phyloP scores from a whole-genome alignment of 1,139 yeast species.

The Starmera stellimalicola region DNA sequence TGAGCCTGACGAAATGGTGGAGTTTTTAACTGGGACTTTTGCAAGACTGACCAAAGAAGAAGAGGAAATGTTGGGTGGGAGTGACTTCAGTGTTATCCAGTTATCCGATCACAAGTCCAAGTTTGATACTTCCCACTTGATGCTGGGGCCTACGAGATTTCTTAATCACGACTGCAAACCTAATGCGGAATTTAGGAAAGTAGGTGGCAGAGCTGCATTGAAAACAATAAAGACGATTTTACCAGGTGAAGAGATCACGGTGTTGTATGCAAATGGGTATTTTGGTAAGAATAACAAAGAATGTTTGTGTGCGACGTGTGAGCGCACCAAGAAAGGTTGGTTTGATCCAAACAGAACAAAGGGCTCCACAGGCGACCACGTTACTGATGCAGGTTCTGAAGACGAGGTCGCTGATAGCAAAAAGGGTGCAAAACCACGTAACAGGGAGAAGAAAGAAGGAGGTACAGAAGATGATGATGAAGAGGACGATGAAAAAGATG shows the following conservation, averaged over 20 bases:
- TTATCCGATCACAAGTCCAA: slow-evolving; percentile 20
- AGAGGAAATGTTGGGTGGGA: slow-evolving; percentile 20
- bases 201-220: not conserved
- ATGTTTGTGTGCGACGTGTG: slow-evolving; percentile 37
- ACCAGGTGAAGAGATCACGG: slow-evolving; percentile 38
- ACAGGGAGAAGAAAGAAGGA: not conserved
- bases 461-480: slow-evolving; percentile 1
- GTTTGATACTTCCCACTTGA: slow-evolving; percentile 27
- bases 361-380: slow-evolving; percentile 5
- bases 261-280: slow-evolving; percentile 31
- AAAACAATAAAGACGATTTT: slow-evolving; percentile 24
- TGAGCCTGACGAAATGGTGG: slow-evolving; percentile 26
- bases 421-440: slow-evolving; percentile 1
- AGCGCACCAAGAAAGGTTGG: slow-evolving; percentile 21
- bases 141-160: slow-evolving; percentile 40
- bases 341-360: slow-evolving; percentile 9
- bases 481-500: slow-evolving; percentile 1
- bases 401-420: slow-evolving; percentile 4
- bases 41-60: slow-evolving; percentile 27
- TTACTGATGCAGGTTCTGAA: slow-evolving; percentile 6
- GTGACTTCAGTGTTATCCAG: slow-evolving; percentile 33
- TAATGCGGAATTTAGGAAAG: slow-evolving; percentile 25
- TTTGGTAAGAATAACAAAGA: slow-evolving; percentile 33
- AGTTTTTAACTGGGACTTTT: slow-evolving; percentile 28
- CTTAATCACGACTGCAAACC: slow-evolving; percentile 38